A percentile compares a stretch with the other conserved stretches of the same genome.
These are phyloP conservation scores for Orbilia quercus DNA, from an alignment of 2,329 filamentous ascomycete species.

Conservation along the genomic window DNA sequence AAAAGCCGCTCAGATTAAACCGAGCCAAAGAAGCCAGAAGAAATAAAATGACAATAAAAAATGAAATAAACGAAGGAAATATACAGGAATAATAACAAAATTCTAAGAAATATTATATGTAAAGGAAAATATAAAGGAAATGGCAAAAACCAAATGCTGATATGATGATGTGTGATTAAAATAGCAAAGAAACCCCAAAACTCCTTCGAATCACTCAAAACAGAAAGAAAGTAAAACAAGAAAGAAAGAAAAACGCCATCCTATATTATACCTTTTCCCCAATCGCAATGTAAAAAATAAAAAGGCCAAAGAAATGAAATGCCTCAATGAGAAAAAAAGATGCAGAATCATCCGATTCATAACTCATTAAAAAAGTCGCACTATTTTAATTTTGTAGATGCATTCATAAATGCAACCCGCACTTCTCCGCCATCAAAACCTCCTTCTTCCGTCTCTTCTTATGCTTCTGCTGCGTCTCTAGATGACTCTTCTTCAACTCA, in stretches of 20 bases:
- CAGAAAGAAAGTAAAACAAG: background rate
- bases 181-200: too few relatives aligned
- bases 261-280: slow-evolving; percentile 22
- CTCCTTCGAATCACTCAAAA: slow-evolving; percentile 27
- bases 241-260: slow-evolving; percentile 29
- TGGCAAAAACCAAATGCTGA: slow-evolving; percentile 4
- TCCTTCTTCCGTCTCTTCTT: slow-evolving; percentile 55
- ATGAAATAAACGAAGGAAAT: slow-evolving; percentile 4
- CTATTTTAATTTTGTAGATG: background rate
- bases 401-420: slow-evolving; percentile 45
- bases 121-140: background rate
- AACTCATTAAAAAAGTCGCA: slow-evolving; percentile 14
- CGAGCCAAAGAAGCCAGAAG: too few relatives aligned
- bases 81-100: background rate
- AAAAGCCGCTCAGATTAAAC: background rate
- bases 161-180: slow-evolving; percentile 12
- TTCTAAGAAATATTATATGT: slow-evolving; percentile 7
- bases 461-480: slow-evolving; percentile 54
- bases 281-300: slow-evolving; percentile 12
- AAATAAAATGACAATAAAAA: background rate
- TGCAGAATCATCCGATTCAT: slow-evolving; percentile 21
- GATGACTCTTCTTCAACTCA: slow-evolving; percentile 46
- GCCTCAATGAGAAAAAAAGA: slow-evolving; percentile 3
- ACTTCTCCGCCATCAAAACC: slow-evolving; percentile 45
- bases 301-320: too few relatives aligned